Evolutionary conservation across 1,284 basidiomycete species (phyloP).

Genomic region (Ganoderma meredithae): DNA sequence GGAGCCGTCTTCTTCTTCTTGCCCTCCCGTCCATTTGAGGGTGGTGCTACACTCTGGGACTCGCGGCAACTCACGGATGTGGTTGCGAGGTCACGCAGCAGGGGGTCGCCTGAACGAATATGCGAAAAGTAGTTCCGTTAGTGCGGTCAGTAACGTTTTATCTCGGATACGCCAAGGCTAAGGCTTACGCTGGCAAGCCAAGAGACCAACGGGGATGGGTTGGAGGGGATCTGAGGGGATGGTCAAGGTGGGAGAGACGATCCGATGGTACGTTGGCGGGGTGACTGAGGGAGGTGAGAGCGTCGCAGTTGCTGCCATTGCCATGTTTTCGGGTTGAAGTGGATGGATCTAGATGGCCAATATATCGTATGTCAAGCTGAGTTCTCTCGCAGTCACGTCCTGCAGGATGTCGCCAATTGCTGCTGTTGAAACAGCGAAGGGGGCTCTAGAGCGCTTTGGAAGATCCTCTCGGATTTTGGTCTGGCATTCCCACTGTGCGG

Average conservation of each 20-base stretch:
- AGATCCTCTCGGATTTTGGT: not conserved
- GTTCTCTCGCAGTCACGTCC: not conserved
- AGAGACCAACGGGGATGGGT: slow-evolving; percentile 72
- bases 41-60: slow-evolving; percentile 49
- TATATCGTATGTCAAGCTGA: not conserved
- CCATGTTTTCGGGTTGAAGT: slow-evolving; percentile 27
- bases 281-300: slow-evolving; percentile 45
- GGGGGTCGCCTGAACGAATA: slow-evolving; percentile 62
- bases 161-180: not conserved
- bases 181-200: slow-evolving; percentile 73
- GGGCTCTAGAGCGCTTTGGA: not conserved
- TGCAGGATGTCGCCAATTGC: too few species aligned
- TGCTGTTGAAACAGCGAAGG: not conserved
- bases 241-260: slow-evolving; percentile 61
- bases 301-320: slow-evolving; percentile 41
- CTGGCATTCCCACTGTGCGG: not conserved
- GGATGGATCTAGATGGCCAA: not conserved
- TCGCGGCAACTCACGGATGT: slow-evolving; percentile 57
- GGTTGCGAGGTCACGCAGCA: slow-evolving; percentile 63
- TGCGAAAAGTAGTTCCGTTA: not conserved
- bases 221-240: slow-evolving; percentile 57
- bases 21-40: slow-evolving; percentile 53
- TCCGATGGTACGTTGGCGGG: slow-evolving; percentile 67
- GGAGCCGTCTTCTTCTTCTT: slow-evolving; percentile 63
- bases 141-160: not conserved